Base-by-base conservation (phyloP, 331 rosid genomes). In the Quercus tomentella region DNA sequence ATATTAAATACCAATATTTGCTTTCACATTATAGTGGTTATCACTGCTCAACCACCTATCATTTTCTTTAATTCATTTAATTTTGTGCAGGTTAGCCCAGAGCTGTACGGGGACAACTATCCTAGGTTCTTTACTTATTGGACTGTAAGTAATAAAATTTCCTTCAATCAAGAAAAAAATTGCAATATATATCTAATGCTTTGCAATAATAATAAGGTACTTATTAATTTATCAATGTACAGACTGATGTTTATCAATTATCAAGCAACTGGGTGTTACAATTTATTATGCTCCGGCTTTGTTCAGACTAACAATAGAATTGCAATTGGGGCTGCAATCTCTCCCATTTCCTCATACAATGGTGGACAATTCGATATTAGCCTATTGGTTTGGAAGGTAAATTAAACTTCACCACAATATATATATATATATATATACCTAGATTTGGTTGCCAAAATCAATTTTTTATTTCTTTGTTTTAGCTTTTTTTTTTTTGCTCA, bases 121-220 rank as follows among this genome's bases (percentile, higher is more conserved):
- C 97, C 99, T 20, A 89, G 99, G 88, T 96, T 96, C 86, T 96
- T 93, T 85, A 96, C 99, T 57, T 96, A 96, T 66, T 96, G 99
- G 99, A 96, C 99, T 22, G 99, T 96, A 67, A 89, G 97, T 82
- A 60, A 56, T 49, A 49, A 12, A 49, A 49, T 5, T 30, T 25
- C 10, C 18, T 74, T 41, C 60, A 67, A 30, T 70, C 3, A 5
- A 31, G 72, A 7, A 20, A 37, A 37, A 37, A 37, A 37, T 37
- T 37, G 45, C 45, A 37, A 37, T 2, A 37, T 35, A 35, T 37
- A 7, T 37, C 45, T 8, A 2, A 37, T 37, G 45, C 11, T 37
- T 37, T 37, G 45, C 2, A 37, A 26, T 35, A 35, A 37, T 37
- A 58, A 23, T 45, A 45, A 45, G 16, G 16, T 58, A 23, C 25